These are phyloP conservation scores for Coelastrella sp. DNA, from an alignment of 139 green algal species.

Conservation along the genomic window DNA sequence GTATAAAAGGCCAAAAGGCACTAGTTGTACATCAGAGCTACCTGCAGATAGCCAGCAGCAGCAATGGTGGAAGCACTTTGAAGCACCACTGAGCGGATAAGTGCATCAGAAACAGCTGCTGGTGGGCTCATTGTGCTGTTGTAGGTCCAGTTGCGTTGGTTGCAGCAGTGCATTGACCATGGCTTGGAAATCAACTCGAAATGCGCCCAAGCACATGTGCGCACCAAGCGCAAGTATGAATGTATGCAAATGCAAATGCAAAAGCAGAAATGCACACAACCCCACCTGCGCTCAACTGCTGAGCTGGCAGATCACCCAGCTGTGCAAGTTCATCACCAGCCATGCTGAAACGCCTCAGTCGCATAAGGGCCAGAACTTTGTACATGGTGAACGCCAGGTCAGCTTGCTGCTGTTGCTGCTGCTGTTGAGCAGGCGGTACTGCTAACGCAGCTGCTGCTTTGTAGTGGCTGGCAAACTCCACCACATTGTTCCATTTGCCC, in stretches of 20 bases:
- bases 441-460: constrained; percentile 10
- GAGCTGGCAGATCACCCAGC: constrained; percentile 16
- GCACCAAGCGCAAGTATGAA: neutral
- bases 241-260: neutral
- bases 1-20: constrained; percentile 40
- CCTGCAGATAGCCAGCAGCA: neutral
- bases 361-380: constrained; percentile 27
- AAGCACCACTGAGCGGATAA: neutral
- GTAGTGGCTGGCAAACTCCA: constrained; percentile 28
- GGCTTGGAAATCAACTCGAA: neutral
- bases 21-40: neutral
- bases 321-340: constrained; percentile 27
- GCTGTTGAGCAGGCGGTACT: neutral
- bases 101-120: too few species aligned
- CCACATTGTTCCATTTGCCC: constrained; percentile 29
- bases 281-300: neutral
- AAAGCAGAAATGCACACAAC: neutral
- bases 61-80: neutral
- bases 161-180: neutral
- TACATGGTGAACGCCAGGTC: constrained; percentile 22
- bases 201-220: neutral
- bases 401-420: neutral
- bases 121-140: neutral
- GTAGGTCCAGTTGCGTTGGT: neutral
- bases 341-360: neutral